Percentiles rank a stretch among this genome's conserved stretches.
These are phyloP conservation scores for Globisporangium camurandrum DNA, from an alignment of 352 stramenopile genomes.

Conservation along the genomic window DNA sequence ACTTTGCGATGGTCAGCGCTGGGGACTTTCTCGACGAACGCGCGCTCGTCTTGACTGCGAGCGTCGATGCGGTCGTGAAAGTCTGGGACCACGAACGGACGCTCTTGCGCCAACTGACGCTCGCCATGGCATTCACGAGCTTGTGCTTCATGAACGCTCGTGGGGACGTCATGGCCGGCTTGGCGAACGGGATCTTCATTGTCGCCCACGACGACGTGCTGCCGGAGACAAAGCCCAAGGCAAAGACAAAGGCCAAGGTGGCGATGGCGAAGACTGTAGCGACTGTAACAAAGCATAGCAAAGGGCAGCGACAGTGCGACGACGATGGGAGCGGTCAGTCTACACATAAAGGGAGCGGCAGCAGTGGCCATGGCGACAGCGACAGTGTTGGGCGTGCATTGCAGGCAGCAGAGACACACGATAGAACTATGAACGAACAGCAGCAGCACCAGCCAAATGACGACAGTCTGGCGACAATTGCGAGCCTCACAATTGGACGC, in stretches of 20 bases:
- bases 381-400: too few relatives aligned
- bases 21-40: constrained; percentile 61
- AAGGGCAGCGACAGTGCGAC: too few relatives aligned
- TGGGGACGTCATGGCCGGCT: constrained; percentile 48
- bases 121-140: constrained; percentile 49
- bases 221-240: constrained; percentile 16
- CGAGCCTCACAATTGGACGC: background rate
- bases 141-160: constrained; percentile 62
- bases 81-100: constrained; percentile 59
- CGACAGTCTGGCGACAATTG: too few relatives aligned
- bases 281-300: too few relatives aligned
- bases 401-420: too few relatives aligned
- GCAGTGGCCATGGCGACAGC: too few relatives aligned
- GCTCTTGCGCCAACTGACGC: constrained; percentile 44
- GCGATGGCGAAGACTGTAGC: too few relatives aligned
- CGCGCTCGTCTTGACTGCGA: constrained; percentile 42
- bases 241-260: background rate
- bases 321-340: too few relatives aligned
- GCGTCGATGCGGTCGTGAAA: constrained; percentile 66
- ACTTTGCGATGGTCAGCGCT: constrained; percentile 50
- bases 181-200: constrained; percentile 47
- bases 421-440: too few relatives aligned
- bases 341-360: too few relatives aligned
- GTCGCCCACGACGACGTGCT: constrained; percentile 52
- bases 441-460: too few relatives aligned